These are phyloP conservation scores for Quercus cerris DNA, from an alignment of 306 rosid genomes.

Conservation along the genomic window DNA sequence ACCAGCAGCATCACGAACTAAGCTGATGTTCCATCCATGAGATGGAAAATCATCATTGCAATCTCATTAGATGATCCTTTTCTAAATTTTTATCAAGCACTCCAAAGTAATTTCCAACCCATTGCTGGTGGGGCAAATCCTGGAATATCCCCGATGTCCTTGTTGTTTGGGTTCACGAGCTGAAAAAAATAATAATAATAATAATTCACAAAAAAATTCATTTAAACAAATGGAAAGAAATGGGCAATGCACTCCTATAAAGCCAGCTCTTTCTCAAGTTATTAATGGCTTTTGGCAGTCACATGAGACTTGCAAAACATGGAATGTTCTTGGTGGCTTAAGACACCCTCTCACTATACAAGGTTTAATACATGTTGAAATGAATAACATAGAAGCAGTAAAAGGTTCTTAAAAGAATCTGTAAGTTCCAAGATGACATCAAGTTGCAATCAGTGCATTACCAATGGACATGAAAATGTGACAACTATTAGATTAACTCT, in stretches of 20 bases:
- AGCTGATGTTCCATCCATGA: not conserved
- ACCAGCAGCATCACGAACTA: not conserved
- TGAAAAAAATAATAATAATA: too few species aligned
- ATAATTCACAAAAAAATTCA: too few species aligned
- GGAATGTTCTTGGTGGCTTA: too few species aligned
- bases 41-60: slow-evolving; percentile 2
- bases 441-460: not conserved
- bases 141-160: slow-evolving; percentile 83
- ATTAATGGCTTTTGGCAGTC: too few species aligned
- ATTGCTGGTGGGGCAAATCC: slow-evolving; percentile 89
- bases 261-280: too few species aligned
- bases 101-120: slow-evolving; percentile 69
- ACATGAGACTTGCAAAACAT: too few species aligned
- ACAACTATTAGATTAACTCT: too few species aligned
- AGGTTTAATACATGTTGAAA: not conserved
- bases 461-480: not conserved
- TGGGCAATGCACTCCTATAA: slow-evolving; percentile 38
- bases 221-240: slow-evolving; percentile 19
- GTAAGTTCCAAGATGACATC: not conserved
- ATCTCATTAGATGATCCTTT: not conserved
- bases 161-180: slow-evolving; percentile 85
- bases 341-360: not conserved
- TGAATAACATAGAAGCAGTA: not conserved
- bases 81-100: slow-evolving; percentile 20
- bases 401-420: not conserved